phyloP scores from a whole-genome alignment of 148 eudicot genomes.

The Silene conica region DNA sequence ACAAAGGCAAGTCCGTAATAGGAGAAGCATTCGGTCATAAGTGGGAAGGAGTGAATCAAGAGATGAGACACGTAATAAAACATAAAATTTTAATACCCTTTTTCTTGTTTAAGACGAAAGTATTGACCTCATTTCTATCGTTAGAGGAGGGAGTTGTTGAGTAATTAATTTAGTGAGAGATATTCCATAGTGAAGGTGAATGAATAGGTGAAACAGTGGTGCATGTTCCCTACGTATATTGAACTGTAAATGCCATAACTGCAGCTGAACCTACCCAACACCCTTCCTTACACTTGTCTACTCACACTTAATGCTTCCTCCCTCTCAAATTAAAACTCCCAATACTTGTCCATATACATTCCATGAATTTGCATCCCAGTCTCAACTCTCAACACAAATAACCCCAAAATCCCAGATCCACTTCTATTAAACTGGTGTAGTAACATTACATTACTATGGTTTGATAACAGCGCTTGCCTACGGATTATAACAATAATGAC shows the following conservation, averaged over 20 bases:
- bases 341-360: background rate
- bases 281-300: slow-evolving; percentile 13
- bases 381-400: background rate
- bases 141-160: background rate
- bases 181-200: background rate
- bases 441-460: too few relatives aligned
- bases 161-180: background rate
- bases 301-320: slow-evolving; percentile 14
- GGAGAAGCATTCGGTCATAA: background rate
- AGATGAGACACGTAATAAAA: background rate
- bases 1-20: too few relatives aligned
- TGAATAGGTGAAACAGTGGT: background rate
- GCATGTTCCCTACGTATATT: slow-evolving; percentile 12
- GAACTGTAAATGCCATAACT: background rate
- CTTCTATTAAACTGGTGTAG: too few relatives aligned
- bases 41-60: background rate
- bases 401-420: background rate
- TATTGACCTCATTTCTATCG: background rate
- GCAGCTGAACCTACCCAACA: slow-evolving; percentile 14
- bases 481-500: too few relatives aligned
- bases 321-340: background rate
- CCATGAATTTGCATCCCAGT: background rate
- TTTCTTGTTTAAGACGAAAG: too few relatives aligned
- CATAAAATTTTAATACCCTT: background rate
- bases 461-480: too few relatives aligned